Base-by-base conservation (phyloP, 2,329 filamentous ascomycete genomes). In the Claviceps maximensis region DNA sequence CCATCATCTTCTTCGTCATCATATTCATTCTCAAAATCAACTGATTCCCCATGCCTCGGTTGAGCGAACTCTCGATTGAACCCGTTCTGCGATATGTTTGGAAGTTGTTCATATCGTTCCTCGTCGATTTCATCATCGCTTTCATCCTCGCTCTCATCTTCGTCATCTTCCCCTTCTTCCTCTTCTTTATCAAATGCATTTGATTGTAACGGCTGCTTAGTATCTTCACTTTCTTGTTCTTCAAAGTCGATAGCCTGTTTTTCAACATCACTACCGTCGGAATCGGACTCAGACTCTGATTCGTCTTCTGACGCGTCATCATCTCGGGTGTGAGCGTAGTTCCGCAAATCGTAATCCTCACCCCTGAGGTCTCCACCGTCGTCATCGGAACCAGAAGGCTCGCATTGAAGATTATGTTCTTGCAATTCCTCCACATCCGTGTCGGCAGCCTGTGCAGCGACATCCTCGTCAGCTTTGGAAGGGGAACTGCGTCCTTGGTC, bases 301-400 rank as follows among this genome's bases (percentile, higher is more conserved):
- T 52, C 55, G 2, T 54, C 58, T 19, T 58, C 54, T 2, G 52
- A 58, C 8, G 54, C 54, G 19, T 67, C 67, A 25, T 69, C 67
- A 47, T 64, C 62, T 38, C 59, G 62, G 29, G 65, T 58, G 42
- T 58, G 56, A 47, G 63, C 62, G 52, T 67, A 67, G 41, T 66
- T 66, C 48, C 64, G 56, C 29, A 67, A 56, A 47, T 68, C 64
- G 27, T 67, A 67, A 52, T 67, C 66, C 33, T 68, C 64, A 13
- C 66, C 65, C 38, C 60, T 57, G 21, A 61, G 53, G 17, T 67
- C 63, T 1, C 60, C 60, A 19, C 59, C 61, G 50, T 65, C 61
- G 21, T 55, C 56, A 47, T 60, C 45, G 8, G 45, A 55, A 36
- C 23, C 33, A 31, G 42, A 50, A 29, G 10, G 57, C 47, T 61